These are phyloP conservation scores for Penicillium sp. DNA, from an alignment of 2,329 filamentous ascomycete genomes.

Conservation along the genomic window DNA sequence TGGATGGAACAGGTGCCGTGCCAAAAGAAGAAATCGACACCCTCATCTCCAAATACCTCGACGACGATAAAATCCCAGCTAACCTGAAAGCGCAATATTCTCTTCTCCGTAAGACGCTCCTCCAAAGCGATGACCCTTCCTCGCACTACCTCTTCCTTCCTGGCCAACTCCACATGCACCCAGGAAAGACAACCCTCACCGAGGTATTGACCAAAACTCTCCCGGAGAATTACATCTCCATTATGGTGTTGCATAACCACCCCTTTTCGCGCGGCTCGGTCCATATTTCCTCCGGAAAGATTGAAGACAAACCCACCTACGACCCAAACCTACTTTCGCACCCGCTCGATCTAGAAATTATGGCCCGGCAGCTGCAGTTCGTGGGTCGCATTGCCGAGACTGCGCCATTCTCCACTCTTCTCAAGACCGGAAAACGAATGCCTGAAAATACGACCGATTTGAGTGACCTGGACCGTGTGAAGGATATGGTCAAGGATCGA, in stretches of 20 bases:
- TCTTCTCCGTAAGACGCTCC: slow-evolving; percentile 14
- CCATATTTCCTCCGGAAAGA: slow-evolving; percentile 32
- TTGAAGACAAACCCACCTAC: slow-evolving; percentile 39
- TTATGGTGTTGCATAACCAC: slow-evolving; percentile 26
- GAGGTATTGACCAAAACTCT: slow-evolving; percentile 14
- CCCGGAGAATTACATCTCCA: slow-evolving; percentile 21
- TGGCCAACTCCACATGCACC: slow-evolving; percentile 16
- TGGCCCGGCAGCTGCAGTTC: slow-evolving; percentile 31
- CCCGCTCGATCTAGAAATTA: slow-evolving; percentile 44
- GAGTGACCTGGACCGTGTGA: slow-evolving; percentile 15
- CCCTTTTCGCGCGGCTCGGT: slow-evolving; percentile 35
- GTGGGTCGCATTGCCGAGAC: slow-evolving; percentile 23
- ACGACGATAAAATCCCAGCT: neutral
- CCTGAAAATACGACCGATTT: slow-evolving; percentile 11
- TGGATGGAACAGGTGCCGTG: slow-evolving; percentile 20
- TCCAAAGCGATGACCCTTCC: slow-evolving; percentile 6
- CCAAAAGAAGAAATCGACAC: slow-evolving; percentile 4
- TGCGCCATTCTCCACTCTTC: slow-evolving; percentile 15
- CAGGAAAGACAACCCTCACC: slow-evolving; percentile 12
- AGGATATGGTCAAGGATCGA: slow-evolving; percentile 22
- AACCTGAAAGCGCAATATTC: slow-evolving; percentile 12
- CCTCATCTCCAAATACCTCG: slow-evolving; percentile 9
- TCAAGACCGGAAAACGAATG: slow-evolving; percentile 16
- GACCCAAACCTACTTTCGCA: slow-evolving; percentile 48
- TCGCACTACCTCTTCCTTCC: slow-evolving; percentile 17